These are phyloP conservation scores for Arachnomyces sp. DNA, from an alignment of 2,329 filamentous ascomycete genomes.

Conservation along the genomic window DNA sequence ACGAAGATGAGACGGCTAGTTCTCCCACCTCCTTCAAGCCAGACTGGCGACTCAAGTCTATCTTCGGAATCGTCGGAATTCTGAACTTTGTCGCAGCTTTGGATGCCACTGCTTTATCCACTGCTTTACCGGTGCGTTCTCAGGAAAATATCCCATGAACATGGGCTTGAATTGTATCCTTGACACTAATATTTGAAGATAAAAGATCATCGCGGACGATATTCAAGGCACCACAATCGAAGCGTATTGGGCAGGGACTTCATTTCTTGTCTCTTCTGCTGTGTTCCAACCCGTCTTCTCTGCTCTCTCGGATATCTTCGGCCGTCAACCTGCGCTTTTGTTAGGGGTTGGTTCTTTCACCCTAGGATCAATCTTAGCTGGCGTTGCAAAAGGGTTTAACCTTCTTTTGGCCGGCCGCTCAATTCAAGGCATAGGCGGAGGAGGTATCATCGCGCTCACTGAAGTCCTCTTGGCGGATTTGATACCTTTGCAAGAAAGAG, in stretches of 20 bases:
- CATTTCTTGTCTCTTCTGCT: constrained; percentile 40
- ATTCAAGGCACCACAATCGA: constrained; percentile 45
- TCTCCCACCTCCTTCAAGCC: too few relatives aligned
- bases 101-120: constrained; percentile 52
- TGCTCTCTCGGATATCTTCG: constrained; percentile 46
- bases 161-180: too few relatives aligned
- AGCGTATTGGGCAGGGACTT: constrained; percentile 59
- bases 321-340: constrained; percentile 38
- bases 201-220: constrained; percentile 37
- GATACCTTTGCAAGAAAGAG: constrained; percentile 42
- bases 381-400: constrained; percentile 34
- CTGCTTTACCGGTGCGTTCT: constrained; percentile 38
- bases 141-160: not conserved
- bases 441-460: constrained; percentile 36
- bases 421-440: constrained; percentile 46
- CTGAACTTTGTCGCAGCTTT: constrained; percentile 52
- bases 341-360: constrained; percentile 38
- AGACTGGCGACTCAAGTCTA: too few relatives aligned
- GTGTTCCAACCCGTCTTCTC: constrained; percentile 43
- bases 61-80: too few relatives aligned
- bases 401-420: constrained; percentile 48
- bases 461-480: constrained; percentile 47
- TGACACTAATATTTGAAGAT: not conserved
- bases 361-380: constrained; percentile 47
- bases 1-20: too few relatives aligned